Base-by-base conservation (phyloP, 176 grass and related monocot genomes). In the Phoenix dactylifera region DNA sequence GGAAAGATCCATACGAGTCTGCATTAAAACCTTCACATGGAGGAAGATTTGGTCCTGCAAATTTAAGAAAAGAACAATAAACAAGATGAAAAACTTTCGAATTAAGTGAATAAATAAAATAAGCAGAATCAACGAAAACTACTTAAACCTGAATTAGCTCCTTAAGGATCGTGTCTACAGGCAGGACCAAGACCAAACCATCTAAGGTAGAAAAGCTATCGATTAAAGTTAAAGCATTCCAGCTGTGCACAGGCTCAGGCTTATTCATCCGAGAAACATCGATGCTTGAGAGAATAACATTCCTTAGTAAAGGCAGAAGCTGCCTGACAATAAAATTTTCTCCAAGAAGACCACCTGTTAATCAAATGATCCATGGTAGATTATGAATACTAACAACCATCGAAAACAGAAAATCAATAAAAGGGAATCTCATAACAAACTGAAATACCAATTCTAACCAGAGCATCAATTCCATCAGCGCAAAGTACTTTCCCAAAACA, bases 391-490 rank as follows among this genome's bases (percentile, higher is more conserved):
- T 3, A 69, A 76, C 30, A 22, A 52, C 22, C 59, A 72, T 64
- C 1, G 73, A 50, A 16, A 69, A 48, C 60, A 73, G 9, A 4
- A 72, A 63, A 30, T 44, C 10, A 2, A 71, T 49, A 61, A 30
- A 48, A 60, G 54, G 50, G 17, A 44, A 44, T 44, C 35, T 44
- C 22, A 18, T 30, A 65, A n/a, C 44, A 7, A 69, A 54, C 48
- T 68, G 28, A 56, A 67, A 61, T 96, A 96, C 92, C 92, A 65
- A 96, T 96, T 80, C 92, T 86, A 75, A 96, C 80, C 74, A 96
- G 66, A 51, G 92, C 81, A 67, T 87, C 80, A 22, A 82, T 96
- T 69, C 92, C 92, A 75, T 96, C 92, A 52, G 74, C 69, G 69
- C 60, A 90, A 57, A 96, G 76, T 56, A 86, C 92, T 82, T 96